phyloP scores from a whole-genome alignment of 2,329 filamentous ascomycete genomes.

The Aspergillus chevalieri region DNA sequence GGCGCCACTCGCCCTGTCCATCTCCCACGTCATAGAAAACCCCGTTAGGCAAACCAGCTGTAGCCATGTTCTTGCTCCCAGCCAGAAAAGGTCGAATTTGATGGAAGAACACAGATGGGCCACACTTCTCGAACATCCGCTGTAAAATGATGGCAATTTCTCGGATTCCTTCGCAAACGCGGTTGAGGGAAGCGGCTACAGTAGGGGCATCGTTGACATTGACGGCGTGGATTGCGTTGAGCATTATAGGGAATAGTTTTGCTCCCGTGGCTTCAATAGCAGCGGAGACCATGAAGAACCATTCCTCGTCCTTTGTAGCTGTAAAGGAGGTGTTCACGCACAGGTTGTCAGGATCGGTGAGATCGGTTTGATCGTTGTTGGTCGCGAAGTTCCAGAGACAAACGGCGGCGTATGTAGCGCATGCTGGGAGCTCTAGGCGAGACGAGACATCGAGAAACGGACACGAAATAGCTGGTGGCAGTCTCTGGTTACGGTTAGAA shows the following conservation, averaged over 20 bases:
- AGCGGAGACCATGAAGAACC: constrained; percentile 49
- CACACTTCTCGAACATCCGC: constrained; percentile 48
- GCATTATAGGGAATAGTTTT: constrained; percentile 40
- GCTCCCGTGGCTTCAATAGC: constrained; percentile 30
- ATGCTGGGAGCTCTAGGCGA: constrained; percentile 34
- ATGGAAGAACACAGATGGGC: constrained; percentile 47
- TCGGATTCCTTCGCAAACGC: constrained; percentile 37
- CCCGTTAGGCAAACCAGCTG: constrained; percentile 45
- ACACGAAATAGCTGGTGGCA: constrained; percentile 31
- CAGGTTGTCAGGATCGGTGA: constrained; percentile 34
- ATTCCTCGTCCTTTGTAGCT: constrained; percentile 36
- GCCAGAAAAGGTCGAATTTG: constrained; percentile 48
- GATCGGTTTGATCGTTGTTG: constrained; percentile 16
- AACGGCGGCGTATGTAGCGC: constrained; percentile 39
- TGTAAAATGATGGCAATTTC: constrained; percentile 40
- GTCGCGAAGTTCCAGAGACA: constrained; percentile 36
- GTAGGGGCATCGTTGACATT: constrained; percentile 29
- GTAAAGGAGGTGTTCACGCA: constrained; percentile 31
- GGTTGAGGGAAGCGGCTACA: constrained; percentile 35
- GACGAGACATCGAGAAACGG: constrained; percentile 33
- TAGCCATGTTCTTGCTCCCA: constrained; percentile 50
- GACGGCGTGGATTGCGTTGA: constrained; percentile 44
- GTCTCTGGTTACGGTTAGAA: constrained; percentile 16
- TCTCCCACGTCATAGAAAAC: constrained; percentile 49
- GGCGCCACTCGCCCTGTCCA: constrained; percentile 44